phyloP scores from a whole-genome alignment of 306 rosid species.

The Echinosophora koreensis region DNA sequence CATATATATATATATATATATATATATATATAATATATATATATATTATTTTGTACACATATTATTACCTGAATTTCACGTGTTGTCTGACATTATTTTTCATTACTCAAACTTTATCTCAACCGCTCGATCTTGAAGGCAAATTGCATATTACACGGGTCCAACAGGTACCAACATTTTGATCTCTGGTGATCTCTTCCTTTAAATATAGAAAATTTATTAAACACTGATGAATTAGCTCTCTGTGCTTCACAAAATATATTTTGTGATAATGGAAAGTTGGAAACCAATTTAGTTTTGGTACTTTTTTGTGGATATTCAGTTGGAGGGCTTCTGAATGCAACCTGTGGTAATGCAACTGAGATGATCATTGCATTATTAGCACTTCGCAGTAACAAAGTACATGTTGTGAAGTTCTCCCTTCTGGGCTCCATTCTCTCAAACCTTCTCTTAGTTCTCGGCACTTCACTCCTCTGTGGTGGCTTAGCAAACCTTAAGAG shows the following conservation, averaged over 20 bases:
- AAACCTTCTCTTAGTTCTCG: constrained; percentile 92
- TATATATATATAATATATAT: no score
- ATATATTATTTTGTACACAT: no score
- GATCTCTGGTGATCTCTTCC: background rate
- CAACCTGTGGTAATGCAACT: constrained; percentile 98
- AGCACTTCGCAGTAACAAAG: constrained; percentile 70
- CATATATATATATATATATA: no score
- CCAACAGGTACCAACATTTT: constrained; percentile 76
- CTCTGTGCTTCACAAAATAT: background rate
- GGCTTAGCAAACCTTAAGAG: constrained; percentile 71
- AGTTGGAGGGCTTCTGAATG: constrained; percentile 98
- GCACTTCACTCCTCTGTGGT: constrained; percentile 89
- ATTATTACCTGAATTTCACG: background rate
- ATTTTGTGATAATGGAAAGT: background rate
- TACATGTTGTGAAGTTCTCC: constrained; percentile 85
- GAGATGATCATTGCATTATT: constrained; percentile 88
- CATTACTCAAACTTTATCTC: background rate
- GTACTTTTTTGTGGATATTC: constrained; percentile 16
- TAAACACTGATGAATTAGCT: no score
- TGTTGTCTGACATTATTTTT: constrained; percentile 19
- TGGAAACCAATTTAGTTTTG: constrained; percentile 20
- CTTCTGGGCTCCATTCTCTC: constrained; percentile 93
- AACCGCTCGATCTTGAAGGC: constrained; percentile 53
- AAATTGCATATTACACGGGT: constrained; percentile 85
- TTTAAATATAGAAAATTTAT: background rate